A percentile compares a stretch with the other conserved stretches of the same genome.
Conservation (phyloP, 805 yeast genomes). For the Brettanomyces sp. region DNA sequence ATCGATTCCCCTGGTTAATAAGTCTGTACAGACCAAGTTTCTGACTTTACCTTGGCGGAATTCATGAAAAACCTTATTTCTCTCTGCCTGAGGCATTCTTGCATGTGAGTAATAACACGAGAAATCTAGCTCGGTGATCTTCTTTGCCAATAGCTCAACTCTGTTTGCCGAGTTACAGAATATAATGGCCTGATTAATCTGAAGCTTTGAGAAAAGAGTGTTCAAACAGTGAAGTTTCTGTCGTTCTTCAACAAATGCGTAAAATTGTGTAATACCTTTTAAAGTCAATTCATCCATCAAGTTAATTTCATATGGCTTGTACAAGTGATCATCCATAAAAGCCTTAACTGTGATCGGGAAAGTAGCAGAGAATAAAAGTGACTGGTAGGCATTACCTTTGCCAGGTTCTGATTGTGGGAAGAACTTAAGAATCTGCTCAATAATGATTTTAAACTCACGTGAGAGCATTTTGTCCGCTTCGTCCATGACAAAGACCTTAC, state of each 20-base stretch:
- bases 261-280: constrained; percentile 93
- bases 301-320: constrained; percentile 90
- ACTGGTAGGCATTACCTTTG: constrained; percentile 51
- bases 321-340: constrained; percentile 84
- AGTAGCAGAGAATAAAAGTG: constrained; percentile 86
- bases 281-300: constrained; percentile 95
- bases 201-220: constrained; percentile 87
- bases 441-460: constrained; percentile 78
- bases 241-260: constrained; percentile 96
- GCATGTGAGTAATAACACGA: constrained; percentile 97
- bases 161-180: constrained; percentile 96
- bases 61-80: constrained; percentile 97
- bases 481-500: constrained; percentile 90
- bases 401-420: constrained; percentile 46
- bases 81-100: constrained; percentile 91
- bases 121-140: constrained; percentile 91
- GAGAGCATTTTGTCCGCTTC: constrained; percentile 97
- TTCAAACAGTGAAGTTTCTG: constrained; percentile 94
- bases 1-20: constrained; percentile 96
- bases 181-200: constrained; percentile 92
- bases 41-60: constrained; percentile 97
- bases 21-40: constrained; percentile 92
- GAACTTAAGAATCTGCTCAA: constrained; percentile 75
- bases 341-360: constrained; percentile 91
- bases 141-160: constrained; percentile 90